Evolutionary conservation across 352 stramenopile genomes (phyloP).

Genomic region (Pythium guiyangense): DNA sequence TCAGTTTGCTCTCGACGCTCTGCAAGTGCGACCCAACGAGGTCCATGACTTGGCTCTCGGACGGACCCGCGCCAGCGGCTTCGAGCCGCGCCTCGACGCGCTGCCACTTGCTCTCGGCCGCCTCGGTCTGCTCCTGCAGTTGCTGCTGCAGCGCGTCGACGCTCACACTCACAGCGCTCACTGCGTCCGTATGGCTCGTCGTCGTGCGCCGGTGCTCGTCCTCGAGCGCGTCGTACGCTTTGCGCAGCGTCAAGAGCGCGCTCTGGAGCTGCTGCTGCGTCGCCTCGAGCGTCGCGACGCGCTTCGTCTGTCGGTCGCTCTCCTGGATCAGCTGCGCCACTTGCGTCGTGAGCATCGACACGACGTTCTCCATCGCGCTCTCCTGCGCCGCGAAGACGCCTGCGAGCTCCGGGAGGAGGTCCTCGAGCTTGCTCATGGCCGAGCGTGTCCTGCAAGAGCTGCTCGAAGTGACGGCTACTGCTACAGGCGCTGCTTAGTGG

Average conservation of each 20-base stretch:
- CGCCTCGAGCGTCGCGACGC: conserved; percentile 31
- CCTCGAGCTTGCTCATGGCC: conserved; percentile 54
- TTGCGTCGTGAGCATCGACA: conserved; percentile 46
- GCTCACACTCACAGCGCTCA: conserved; percentile 6
- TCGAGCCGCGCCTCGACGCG: conserved; percentile 8
- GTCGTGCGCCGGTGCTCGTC: conserved; percentile 11
- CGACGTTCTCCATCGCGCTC: conserved; percentile 41
- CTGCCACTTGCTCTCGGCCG: conserved; percentile 9
- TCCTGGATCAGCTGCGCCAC: conserved; percentile 39
- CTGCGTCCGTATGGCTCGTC: not conserved
- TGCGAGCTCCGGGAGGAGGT: conserved; percentile 60
- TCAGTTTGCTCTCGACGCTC: no score
- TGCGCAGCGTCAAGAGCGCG: conserved; percentile 16
- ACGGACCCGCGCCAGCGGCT: conserved; percentile 8
- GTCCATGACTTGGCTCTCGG: conserved; percentile 18
- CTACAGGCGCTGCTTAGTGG: no score
- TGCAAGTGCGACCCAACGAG: conserved; percentile 23
- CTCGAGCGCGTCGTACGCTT: conserved; percentile 14
- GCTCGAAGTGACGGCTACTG: no score
- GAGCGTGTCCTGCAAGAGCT: not conserved
- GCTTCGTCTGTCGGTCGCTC: conserved; percentile 26
- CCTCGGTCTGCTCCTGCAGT: conserved; percentile 17
- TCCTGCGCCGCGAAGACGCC: conserved; percentile 61
- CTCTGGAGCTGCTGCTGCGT: conserved; percentile 23
- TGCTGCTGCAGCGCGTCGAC: not conserved